Base-by-base conservation (phyloP, 225 moss, liverwort and hornwort genomes). In the Physcomitrellopsis africana region DNA sequence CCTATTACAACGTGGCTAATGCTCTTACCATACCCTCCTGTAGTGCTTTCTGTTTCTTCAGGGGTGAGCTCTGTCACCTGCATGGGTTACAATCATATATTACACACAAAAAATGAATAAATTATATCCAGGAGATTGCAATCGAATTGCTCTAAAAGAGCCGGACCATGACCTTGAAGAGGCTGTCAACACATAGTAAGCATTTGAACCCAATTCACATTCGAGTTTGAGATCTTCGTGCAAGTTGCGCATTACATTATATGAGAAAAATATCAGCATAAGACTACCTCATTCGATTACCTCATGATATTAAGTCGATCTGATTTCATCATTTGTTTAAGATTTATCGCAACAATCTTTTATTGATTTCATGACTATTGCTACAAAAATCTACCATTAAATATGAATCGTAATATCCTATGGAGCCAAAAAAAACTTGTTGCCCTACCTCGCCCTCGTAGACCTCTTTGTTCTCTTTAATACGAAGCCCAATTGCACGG, bases 21-120 rank as follows among this genome's bases (percentile, higher is more conserved):
- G 78, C 94, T 97, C 89, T 97, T 97, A 60, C 94, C 97, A 83
- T 97, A 94, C 49, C 97, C 97, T 67, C 97, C 93, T 9, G 97
- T 93, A 45, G 91, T 93, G 79, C 93, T 97, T 84, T 97, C 97
- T 79, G 86, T 92, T 87, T 94, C 94, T 78, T 97, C 94, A 0
- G 93, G 97, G 12, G 47, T 85, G 43, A 97, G 86, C 86, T 97
- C 93, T 9, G 97, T 97, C 57, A 97, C 96, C 92, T 96, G 80
- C 55, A 79, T 10, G 60, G 56, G 22, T 73, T 70, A 55, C 48
- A 66, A 43, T 41, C 9, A 44, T 1, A 60, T 41, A 53, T 59
- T n/a, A 61, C 3, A 55, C 17, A 23, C 23, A 51, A 60, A 43
- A 60, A 9, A 19, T 26, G 11, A 59, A 13, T 17, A 43, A 57